phyloP scores from a whole-genome alignment of 768 basidiomycete genomes.

The Trametes maxima region DNA sequence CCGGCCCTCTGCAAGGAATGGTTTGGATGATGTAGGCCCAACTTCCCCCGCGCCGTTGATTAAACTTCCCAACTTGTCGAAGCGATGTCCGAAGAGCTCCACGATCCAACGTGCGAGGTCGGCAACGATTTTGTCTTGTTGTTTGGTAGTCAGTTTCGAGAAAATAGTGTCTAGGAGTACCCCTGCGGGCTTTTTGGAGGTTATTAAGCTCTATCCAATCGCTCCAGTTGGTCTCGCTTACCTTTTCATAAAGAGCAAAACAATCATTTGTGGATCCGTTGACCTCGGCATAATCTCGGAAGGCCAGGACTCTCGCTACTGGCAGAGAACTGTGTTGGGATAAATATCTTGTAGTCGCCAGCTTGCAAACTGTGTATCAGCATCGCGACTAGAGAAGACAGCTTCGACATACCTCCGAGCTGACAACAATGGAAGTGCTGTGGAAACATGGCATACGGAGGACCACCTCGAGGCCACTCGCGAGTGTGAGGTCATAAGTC shows the following conservation, averaged over 20 bases:
- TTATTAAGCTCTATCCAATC: too few species aligned
- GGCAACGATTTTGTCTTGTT: conserved; percentile 32
- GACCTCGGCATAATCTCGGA: conserved; percentile 4
- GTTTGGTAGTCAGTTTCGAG: conserved; percentile 24
- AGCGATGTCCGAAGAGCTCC: conserved; percentile 31
- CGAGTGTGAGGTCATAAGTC: conserved; percentile 17
- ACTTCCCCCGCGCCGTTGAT: conserved; percentile 8
- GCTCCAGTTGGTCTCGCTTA: too few species aligned
- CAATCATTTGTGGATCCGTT: conserved; percentile 1
- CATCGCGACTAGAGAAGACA: too few species aligned
- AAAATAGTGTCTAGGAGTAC: conserved; percentile 32
- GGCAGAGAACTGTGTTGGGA: conserved; percentile 34
- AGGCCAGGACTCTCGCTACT: conserved; percentile 27
- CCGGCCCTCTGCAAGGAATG: conserved; percentile 36
- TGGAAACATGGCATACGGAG: conserved; percentile 8
- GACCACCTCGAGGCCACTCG: conserved; percentile 4
- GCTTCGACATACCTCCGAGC: conserved; percentile 11
- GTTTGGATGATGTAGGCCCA: conserved; percentile 28
- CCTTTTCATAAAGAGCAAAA: conserved; percentile 33
- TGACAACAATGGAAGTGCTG: conserved; percentile 5
- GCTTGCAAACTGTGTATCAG: conserved; percentile 17
- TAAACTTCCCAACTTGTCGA: conserved; percentile 35
- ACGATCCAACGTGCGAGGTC: conserved; percentile 35
- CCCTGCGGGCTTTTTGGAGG: conserved; percentile 29
- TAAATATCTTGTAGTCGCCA: conserved; percentile 35